Evolutionary conservation across 257 asterid species (phyloP), one percentile per base, ranked within the genome.

Genomic region (Paulownia fortunei): DNA sequence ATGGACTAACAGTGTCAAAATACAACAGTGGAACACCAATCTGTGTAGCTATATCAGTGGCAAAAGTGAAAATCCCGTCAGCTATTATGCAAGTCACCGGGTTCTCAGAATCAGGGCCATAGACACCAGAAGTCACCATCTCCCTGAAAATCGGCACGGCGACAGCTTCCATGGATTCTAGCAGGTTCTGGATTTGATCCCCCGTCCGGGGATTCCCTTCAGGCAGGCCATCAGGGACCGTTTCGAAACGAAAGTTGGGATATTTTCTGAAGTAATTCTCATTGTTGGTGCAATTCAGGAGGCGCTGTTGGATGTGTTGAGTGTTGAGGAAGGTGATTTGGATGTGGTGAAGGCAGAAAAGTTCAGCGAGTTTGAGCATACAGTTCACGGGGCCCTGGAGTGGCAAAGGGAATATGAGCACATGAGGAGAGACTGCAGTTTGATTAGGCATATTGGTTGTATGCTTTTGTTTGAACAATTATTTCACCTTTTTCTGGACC

Each of bases 261-360:
- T 88, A 92, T 0, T 62, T 81, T 11, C 34, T 9, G 72, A 79
- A 88, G 71, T 71, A 69, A 13, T 39, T 47, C 26, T 79, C 66
- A 11, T 64, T 68, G 21, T 30, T 4, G 52, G 77, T 47, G 80
- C 56, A 44, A 2, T 27, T 37, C 4, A 7, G 21, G 36, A 92
- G 79, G 70, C 92, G 94, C 15, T 61, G 24, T 8, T 91, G 98
- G 62, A 89, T 76, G 85, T 87, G 72, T n/a, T 82, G 69, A 0
- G 96, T 83, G 93, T 91, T 91, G 82, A 92, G 89, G 81, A 92
- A 92, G 11, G 98, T 92, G 74, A 88, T 86, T 16, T 66, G 75
- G 49, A 92, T 39, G 65, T 67, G 65, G 8, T 47, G 21, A 9
- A 88, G 65, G 60, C 86, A 84, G 55, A 92, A 87, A 34, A 92